Base-by-base conservation (phyloP, 2,329 filamentous ascomycete species). In the Sporothrix variecibatus region DNA sequence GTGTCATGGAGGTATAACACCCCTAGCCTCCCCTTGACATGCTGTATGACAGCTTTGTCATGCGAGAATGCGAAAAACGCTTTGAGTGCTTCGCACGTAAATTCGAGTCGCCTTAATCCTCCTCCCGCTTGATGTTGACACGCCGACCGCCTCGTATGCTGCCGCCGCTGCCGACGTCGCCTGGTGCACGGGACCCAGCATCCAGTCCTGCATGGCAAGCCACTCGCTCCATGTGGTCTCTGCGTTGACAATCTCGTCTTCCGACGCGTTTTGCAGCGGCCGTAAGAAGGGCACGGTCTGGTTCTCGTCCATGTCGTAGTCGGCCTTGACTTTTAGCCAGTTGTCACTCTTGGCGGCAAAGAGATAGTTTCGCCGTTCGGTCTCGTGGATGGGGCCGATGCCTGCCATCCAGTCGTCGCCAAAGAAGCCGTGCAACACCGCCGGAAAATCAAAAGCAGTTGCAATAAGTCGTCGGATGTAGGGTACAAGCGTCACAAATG, bases 201-300 rank as follows among this genome's bases (percentile, higher is more conserved):
- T 97, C 95, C 95, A 98, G 82, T 98, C 95, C 82, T 97, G 94
- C 94, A 98, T 97, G 15, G 94, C 94, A 43, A 98, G 85, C 95
- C 95, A 98, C 79, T 95, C 92, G 80, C 94, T 97, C 96, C 96
- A 99, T 75, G 88, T 91, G 76, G 89, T 88, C 83, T 98, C 95
- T 0, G 95, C 95, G 17, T 86, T 88, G 76, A 93, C 89, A 76
- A 98, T 93, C 84, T 98, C 96, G 28, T 90, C 88, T 79, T 95
- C 90, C 8, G 90, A 89, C 0, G 93, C 90, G 72, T 91, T 89
- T 78, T 93, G 91, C n/a, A 98, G 84, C 4, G 95, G 94, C 77
- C 91, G 91, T 78, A 98, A 84, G 81, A 97, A 98, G 0, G 96
- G 96, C 1, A 97, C 89, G 1, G 89, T 92, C 84, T 98, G 94